Percentiles rank a stretch among this genome's conserved stretches.
Conservation (phyloP, 768 basidiomycete species). For the Candolleomyces efflorescens region DNA sequence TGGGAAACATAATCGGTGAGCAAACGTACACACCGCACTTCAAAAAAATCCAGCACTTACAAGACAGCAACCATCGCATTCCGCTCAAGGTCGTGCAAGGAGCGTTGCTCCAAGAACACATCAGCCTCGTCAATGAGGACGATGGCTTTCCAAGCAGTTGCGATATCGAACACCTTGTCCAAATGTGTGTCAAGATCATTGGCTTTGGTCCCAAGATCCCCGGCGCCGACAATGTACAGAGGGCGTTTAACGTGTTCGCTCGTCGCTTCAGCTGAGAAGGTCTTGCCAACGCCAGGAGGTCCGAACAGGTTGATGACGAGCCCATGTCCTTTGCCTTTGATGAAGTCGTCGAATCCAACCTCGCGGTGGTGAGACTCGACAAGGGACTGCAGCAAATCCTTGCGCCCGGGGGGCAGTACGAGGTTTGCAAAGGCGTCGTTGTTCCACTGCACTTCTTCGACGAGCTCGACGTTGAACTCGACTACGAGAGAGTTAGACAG, state of each 20-base stretch:
- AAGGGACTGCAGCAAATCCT: conserved; percentile 50
- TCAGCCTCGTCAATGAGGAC: conserved; percentile 63
- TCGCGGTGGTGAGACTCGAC: conserved; percentile 55
- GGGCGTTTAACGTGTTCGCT: conserved; percentile 52
- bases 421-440: conserved; percentile 54
- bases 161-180: conserved; percentile 45
- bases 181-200: conserved; percentile 38
- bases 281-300: conserved; percentile 60
- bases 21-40: conserved; percentile 17
- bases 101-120: conserved; percentile 69
- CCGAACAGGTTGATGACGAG: conserved; percentile 55
- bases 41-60: conserved; percentile 22
- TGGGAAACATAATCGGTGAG: conserved; percentile 23
- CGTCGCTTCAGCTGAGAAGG: conserved; percentile 56
- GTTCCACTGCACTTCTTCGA: conserved; percentile 53
- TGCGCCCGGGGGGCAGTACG: conserved; percentile 50
- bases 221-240: conserved; percentile 50
- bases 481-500: conserved; percentile 29
- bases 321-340: conserved; percentile 62
- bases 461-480: conserved; percentile 55
- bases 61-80: conserved; percentile 75
- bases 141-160: conserved; percentile 58
- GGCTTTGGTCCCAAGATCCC: conserved; percentile 49
- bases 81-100: conserved; percentile 57
- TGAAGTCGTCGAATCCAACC: conserved; percentile 54